phyloP scores from a whole-genome alignment of 805 yeast species.

The Pichia occidentalis region DNA sequence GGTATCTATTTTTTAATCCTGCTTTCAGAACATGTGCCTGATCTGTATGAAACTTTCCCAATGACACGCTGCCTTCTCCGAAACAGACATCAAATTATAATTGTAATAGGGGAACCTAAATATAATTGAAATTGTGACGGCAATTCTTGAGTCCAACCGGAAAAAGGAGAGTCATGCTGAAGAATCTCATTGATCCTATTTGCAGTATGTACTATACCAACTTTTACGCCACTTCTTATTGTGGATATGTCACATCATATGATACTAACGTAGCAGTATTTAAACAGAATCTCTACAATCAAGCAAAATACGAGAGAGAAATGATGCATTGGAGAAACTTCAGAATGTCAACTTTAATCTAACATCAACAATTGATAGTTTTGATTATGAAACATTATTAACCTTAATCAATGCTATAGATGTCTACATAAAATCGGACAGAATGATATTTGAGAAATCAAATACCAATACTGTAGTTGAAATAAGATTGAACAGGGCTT shows the following conservation, averaged over 20 bases:
- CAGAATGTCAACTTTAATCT: constrained; percentile 27
- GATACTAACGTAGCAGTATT: constrained; percentile 1
- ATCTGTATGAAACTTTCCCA: too few species aligned
- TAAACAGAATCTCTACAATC: constrained; percentile 36
- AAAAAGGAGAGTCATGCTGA: too few species aligned
- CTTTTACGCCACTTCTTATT: too few species aligned
- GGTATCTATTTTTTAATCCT: too few species aligned
- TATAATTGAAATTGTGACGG: too few species aligned
- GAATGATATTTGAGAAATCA: constrained; percentile 19
- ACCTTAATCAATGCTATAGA: constrained; percentile 18
- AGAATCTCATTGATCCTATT: constrained; percentile 5
- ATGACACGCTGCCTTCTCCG: too few species aligned
- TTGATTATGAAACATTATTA: constrained; percentile 14
- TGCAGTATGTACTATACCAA: constrained; percentile 10
- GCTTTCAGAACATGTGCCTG: too few species aligned
- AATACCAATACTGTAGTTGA: constrained; percentile 20
- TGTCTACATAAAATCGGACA: constrained; percentile 19
- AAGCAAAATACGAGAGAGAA: constrained; percentile 47
- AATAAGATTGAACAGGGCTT: constrained; percentile 20
- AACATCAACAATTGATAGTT: constrained; percentile 17
- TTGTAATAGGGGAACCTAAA: too few species aligned
- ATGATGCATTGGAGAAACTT: constrained; percentile 40
- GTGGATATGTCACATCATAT: too few species aligned
- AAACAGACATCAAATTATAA: too few species aligned
- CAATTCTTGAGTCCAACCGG: too few species aligned